Evolutionary conservation across 2,329 filamentous ascomycete genomes (phyloP).

Genomic region (Fusarium praegraminearum): DNA sequence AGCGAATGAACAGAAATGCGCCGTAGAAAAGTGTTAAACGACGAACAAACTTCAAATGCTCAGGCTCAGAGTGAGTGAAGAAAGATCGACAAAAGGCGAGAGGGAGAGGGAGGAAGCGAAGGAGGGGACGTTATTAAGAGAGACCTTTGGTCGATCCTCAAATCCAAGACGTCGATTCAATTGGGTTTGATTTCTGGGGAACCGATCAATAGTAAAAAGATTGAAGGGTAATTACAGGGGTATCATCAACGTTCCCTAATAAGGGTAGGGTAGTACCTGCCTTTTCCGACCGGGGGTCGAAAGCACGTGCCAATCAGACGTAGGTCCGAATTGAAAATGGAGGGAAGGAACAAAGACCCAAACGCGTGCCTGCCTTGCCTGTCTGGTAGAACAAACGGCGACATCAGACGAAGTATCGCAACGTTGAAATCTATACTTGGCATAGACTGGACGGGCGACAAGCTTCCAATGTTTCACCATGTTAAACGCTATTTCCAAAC

Average conservation of each 20-base stretch:
- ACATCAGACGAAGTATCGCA: neutral
- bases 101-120: slow-evolving; percentile 27
- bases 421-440: neutral
- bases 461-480: slow-evolving; percentile 27
- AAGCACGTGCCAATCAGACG: slow-evolving; percentile 36
- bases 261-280: slow-evolving; percentile 34
- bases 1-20: slow-evolving; percentile 12
- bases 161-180: slow-evolving; percentile 16
- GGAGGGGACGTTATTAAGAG: slow-evolving; percentile 36
- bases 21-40: slow-evolving; percentile 7
- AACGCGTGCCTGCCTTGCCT: neutral
- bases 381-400: neutral
- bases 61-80: slow-evolving; percentile 8
- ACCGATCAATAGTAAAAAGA: slow-evolving; percentile 15
- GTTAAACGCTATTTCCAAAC: slow-evolving; percentile 31
- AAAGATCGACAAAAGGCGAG: slow-evolving; percentile 15
- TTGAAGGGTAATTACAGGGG: slow-evolving; percentile 33
- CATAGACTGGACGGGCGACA: neutral
- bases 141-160: slow-evolving; percentile 13
- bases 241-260: slow-evolving; percentile 12
- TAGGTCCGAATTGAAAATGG: slow-evolving; percentile 15
- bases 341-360: slow-evolving; percentile 25
- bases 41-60: slow-evolving; percentile 11
- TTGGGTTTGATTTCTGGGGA: slow-evolving; percentile 36
- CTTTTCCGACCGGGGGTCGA: slow-evolving; percentile 28